A percentile compares a stretch with the other conserved stretches of the same genome.
Conservation (phyloP, 1,139 yeast species). For the Saccharomycopsis hybrid region DNA sequence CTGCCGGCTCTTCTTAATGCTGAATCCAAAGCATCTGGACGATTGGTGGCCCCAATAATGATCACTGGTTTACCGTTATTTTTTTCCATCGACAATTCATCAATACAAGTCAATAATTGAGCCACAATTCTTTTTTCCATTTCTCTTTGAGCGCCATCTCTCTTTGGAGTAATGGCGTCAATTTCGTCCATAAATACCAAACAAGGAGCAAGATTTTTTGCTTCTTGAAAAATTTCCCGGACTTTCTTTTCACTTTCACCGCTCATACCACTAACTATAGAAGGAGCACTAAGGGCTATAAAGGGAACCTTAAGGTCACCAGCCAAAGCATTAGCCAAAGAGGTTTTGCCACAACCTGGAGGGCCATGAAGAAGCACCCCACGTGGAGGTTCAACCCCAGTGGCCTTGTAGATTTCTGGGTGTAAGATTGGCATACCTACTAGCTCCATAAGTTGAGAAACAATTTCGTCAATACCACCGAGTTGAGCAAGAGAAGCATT, state of each 20-base stretch:
- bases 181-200: conserved; percentile 90
- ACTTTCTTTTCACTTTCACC: conserved; percentile 95
- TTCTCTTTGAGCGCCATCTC: conserved; percentile 97
- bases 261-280: conserved; percentile 99
- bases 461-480: conserved; percentile 85
- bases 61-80: conserved; percentile 93
- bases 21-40: conserved; percentile 97
- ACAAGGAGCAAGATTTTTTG: conserved; percentile 85
- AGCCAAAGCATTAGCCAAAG: conserved; percentile 92
- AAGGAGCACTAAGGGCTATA: conserved; percentile 86
- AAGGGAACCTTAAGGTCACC: conserved; percentile 94
- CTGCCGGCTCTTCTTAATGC: conserved; percentile 97
- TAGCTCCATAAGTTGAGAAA: conserved; percentile 80
- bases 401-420: conserved; percentile 80
- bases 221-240: conserved; percentile 90
- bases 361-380: conserved; percentile 96
- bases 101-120: conserved; percentile 89
- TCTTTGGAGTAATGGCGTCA: conserved; percentile 96
- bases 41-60: conserved; percentile 95
- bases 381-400: conserved; percentile 96
- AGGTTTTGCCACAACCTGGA: conserved; percentile 98
- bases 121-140: conserved; percentile 98
- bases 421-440: conserved; percentile 89
- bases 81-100: conserved; percentile 78
- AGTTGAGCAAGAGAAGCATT: conserved; percentile 56